These are phyloP conservation scores for Quercus tomentella DNA, from an alignment of 331 rosid species.

Conservation along the genomic window DNA sequence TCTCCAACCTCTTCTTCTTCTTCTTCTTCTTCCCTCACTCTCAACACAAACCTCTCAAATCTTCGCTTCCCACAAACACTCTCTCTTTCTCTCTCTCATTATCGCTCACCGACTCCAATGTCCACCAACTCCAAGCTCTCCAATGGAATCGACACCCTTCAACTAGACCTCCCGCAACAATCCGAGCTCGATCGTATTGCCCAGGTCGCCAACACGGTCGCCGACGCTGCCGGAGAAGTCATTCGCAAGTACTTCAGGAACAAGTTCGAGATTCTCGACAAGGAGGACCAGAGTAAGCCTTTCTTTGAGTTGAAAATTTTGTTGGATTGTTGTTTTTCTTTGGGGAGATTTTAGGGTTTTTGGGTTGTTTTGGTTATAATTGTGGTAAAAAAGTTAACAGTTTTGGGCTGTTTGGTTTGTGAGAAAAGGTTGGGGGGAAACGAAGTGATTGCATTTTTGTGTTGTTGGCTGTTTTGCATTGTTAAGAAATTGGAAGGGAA, in stretches of 20 bases:
- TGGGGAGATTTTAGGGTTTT: background rate
- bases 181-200: slow-evolving; percentile 45
- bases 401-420: slow-evolving; percentile 11
- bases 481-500: too few relatives aligned
- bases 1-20: background rate
- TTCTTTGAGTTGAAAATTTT: background rate
- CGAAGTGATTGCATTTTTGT: background rate
- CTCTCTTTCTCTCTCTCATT: background rate
- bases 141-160: slow-evolving; percentile 2
- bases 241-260: slow-evolving; percentile 69
- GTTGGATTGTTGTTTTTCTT: background rate
- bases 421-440: background rate
- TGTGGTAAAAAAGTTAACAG: too few relatives aligned
- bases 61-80: background rate
- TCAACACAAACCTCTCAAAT: background rate
- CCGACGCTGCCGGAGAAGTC: slow-evolving; percentile 85
- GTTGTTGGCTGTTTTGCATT: background rate
- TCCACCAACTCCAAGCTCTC: slow-evolving; percentile 21
- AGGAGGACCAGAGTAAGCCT: slow-evolving; percentile 62
- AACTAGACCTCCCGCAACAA: background rate
- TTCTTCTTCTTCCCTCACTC: background rate
- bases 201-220: slow-evolving; percentile 54
- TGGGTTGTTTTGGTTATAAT: too few relatives aligned
- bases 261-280: slow-evolving; percentile 68
- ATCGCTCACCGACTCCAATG: slow-evolving; percentile 24